A percentile compares a stretch with the other conserved stretches of the same genome.
phyloP scores from a whole-genome alignment of 805 yeast species.

The Grigorovia transvaalensis region DNA sequence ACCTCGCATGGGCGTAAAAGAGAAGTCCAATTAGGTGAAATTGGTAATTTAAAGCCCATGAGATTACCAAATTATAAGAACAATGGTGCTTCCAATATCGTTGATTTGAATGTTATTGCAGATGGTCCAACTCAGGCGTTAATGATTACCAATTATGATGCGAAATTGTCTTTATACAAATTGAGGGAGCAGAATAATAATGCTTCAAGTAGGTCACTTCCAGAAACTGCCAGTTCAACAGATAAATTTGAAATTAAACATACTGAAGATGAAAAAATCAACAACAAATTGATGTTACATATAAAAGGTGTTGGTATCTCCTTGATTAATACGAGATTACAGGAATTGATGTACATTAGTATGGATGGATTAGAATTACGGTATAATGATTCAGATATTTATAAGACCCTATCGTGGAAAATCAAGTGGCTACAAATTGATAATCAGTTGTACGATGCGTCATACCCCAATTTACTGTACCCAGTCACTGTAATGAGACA shows the following conservation, averaged over 20 bases:
- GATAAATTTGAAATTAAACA: constrained; percentile 46
- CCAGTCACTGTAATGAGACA: constrained; percentile 87
- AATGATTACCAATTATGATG: constrained; percentile 73
- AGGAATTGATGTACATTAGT: constrained; percentile 79
- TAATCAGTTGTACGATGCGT: constrained; percentile 80
- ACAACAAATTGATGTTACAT: constrained; percentile 40
- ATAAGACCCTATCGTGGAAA: constrained; percentile 69
- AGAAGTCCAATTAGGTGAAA: constrained; percentile 78
- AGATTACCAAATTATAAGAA: constrained; percentile 44
- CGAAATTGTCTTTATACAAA: constrained; percentile 66
- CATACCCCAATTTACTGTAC: constrained; percentile 77
- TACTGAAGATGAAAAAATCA: constrained; percentile 27
- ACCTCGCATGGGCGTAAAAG: constrained; percentile 66
- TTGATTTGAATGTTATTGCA: constrained; percentile 85
- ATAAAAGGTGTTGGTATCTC: constrained; percentile 87
- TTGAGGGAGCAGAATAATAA: constrained; percentile 17
- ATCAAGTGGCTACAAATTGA: constrained; percentile 93
- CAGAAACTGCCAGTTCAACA: background rate
- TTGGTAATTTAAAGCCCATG: constrained; percentile 85
- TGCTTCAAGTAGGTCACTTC: constrained; percentile 13
- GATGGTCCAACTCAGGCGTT: constrained; percentile 93
- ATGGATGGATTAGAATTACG: constrained; percentile 70
- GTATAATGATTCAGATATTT: constrained; percentile 74
- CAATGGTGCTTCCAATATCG: constrained; percentile 38
- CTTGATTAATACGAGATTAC: constrained; percentile 54